These are phyloP conservation scores for Lasiosphaeria ovina DNA, from an alignment of 495 filamentous ascomycete species.

Conservation along the genomic window DNA sequence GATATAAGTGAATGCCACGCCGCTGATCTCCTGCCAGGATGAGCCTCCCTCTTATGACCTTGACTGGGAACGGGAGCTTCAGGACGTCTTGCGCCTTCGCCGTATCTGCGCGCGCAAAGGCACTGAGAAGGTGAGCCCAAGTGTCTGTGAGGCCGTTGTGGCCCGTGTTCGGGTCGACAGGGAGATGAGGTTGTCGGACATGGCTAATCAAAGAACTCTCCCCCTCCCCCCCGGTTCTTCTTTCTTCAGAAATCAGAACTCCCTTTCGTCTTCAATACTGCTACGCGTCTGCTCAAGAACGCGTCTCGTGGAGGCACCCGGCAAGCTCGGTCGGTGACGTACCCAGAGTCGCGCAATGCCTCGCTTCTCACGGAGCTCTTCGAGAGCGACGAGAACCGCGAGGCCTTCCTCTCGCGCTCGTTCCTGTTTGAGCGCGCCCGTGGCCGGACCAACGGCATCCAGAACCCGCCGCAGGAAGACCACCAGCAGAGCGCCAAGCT, in stretches of 20 bases:
- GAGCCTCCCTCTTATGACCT: conserved; percentile 35
- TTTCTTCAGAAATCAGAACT: conserved; percentile 10
- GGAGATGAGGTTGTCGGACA: neutral
- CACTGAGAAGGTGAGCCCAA: conserved; percentile 34
- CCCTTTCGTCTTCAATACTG: conserved; percentile 38
- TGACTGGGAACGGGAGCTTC: conserved; percentile 51
- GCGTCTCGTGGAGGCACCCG: conserved; percentile 20
- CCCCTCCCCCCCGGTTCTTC: neutral
- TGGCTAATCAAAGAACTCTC: neutral
- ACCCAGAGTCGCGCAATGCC: conserved; percentile 44
- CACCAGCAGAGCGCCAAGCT: conserved; percentile 61
- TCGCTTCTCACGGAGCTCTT: conserved; percentile 47
- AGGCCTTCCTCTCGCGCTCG: conserved; percentile 50
- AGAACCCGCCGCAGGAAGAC: conserved; percentile 20
- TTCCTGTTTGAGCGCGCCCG: conserved; percentile 50
- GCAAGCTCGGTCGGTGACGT: conserved; percentile 24
- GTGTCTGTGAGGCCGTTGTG: neutral
- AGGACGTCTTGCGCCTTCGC: conserved; percentile 46
- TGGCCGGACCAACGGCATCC: conserved; percentile 17
- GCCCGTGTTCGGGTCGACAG: neutral
- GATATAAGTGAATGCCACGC: neutral
- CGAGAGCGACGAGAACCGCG: conserved; percentile 34
- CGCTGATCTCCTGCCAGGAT: conserved; percentile 31
- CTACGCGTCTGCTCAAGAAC: conserved; percentile 37
- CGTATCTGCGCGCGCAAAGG: conserved; percentile 36